Conservation (phyloP, 441 rosid genomes). For the Populus tomentosa region DNA sequence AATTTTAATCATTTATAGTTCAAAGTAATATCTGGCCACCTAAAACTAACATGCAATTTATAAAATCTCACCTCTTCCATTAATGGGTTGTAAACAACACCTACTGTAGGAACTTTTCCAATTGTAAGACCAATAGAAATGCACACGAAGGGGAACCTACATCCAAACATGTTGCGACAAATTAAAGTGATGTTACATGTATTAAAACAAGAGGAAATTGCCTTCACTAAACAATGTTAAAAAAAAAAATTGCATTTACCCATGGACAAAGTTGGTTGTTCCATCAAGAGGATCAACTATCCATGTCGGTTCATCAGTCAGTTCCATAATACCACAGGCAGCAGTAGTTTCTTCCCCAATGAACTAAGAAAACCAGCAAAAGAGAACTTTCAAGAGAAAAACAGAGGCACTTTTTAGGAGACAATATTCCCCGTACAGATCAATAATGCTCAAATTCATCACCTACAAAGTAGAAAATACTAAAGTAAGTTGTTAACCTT, state of each 20-base stretch:
- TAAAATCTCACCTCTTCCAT: slow-evolving; percentile 69
- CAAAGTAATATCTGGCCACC: not conserved
- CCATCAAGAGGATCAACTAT: slow-evolving; percentile 99
- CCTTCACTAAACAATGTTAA: not conserved
- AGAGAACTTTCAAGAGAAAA: not conserved
- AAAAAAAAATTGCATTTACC: not conserved
- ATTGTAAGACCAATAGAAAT: slow-evolving; percentile 89
- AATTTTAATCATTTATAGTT: not conserved
- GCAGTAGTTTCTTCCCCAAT: slow-evolving; percentile 80
- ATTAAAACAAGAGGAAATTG: not conserved
- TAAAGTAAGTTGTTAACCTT: too few species aligned
- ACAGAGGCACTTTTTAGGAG: too few species aligned
- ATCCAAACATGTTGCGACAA: slow-evolving; percentile 8
- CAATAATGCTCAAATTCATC: not conserved
- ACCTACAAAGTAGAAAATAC: slow-evolving; percentile 2
- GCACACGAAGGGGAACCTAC: slow-evolving; percentile 84
- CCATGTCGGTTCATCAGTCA: slow-evolving; percentile 97
- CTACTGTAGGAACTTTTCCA: slow-evolving; percentile 69
- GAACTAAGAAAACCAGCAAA: slow-evolving; percentile 40
- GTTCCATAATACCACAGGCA: slow-evolving; percentile 44
- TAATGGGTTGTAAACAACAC: slow-evolving; percentile 89
- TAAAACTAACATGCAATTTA: not conserved
- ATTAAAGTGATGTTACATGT: slow-evolving; percentile 2
- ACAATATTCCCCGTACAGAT: too few species aligned
- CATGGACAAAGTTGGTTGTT: slow-evolving; percentile 45